phyloP scores from a whole-genome alignment of 805 yeast genomes.

The Wickerhamomyces queroliae region DNA sequence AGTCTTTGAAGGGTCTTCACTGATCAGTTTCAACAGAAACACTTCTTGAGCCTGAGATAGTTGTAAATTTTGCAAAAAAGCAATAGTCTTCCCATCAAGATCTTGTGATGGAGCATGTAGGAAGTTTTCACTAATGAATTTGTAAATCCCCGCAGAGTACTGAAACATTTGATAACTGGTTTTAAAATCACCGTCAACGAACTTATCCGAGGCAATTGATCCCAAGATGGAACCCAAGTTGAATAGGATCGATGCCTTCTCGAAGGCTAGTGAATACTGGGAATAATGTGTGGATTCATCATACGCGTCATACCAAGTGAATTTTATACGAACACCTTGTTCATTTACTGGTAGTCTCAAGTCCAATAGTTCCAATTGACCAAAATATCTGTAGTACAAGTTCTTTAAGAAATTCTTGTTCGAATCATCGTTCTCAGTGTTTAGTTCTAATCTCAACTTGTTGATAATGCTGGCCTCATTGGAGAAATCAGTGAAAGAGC shows the following conservation, averaged over 20 bases:
- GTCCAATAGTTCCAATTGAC: conserved; percentile 75
- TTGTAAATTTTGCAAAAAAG: conserved; percentile 57
- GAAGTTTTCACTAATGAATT: conserved; percentile 71
- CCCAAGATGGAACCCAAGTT: conserved; percentile 67
- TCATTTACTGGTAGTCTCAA: conserved; percentile 64
- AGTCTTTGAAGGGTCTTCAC: conserved; percentile 41
- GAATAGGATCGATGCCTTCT: conserved; percentile 79
- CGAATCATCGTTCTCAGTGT: conserved; percentile 38
- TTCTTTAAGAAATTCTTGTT: conserved; percentile 42
- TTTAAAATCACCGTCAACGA: conserved; percentile 42
- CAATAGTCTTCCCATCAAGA: conserved; percentile 60
- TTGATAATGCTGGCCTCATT: conserved; percentile 51
- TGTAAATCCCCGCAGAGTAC: conserved; percentile 73
- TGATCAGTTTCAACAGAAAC: conserved; percentile 56
- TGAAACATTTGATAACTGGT: conserved; percentile 56
- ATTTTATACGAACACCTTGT: conserved; percentile 50
- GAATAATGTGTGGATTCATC: conserved; percentile 39
- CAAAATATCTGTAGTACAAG: conserved; percentile 63
- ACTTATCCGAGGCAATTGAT: conserved; percentile 36
- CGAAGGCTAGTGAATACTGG: conserved; percentile 83
- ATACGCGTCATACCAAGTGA: conserved; percentile 81
- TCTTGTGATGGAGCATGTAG: conserved; percentile 86
- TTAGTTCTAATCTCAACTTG: conserved; percentile 52
- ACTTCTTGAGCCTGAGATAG: conserved; percentile 89
- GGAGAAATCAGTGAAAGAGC: conserved; percentile 49